phyloP scores from a whole-genome alignment of 2,329 filamentous ascomycete species.

The Diaporthe ilicicola region DNA sequence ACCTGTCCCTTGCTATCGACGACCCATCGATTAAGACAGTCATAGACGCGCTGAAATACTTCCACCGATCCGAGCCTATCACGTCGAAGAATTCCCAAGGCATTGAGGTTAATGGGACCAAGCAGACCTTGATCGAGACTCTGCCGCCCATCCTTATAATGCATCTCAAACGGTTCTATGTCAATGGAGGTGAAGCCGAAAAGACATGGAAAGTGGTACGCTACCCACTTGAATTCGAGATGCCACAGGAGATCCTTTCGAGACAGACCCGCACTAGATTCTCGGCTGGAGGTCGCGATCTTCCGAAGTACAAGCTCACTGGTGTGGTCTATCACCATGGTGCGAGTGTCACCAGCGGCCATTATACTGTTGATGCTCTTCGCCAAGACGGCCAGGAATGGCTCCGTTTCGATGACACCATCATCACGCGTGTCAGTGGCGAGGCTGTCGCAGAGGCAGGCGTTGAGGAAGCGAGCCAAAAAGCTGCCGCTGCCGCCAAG shows the following conservation, averaged over 20 bases:
- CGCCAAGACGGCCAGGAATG: slow-evolving; percentile 95
- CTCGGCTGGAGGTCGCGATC: slow-evolving; percentile 68
- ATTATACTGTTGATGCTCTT: slow-evolving; percentile 97
- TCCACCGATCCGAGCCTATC: slow-evolving; percentile 85
- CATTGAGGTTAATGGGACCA: slow-evolving; percentile 80
- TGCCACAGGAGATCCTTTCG: slow-evolving; percentile 89
- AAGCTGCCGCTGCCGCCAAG: slow-evolving; percentile 73
- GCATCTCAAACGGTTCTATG: slow-evolving; percentile 93
- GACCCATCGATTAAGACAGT: slow-evolving; percentile 89
- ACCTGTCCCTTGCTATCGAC: slow-evolving; percentile 93
- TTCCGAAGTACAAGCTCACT: slow-evolving; percentile 86
- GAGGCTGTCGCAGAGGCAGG: slow-evolving; percentile 91
- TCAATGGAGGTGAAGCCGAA: slow-evolving; percentile 74
- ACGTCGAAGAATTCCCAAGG: slow-evolving; percentile 87
- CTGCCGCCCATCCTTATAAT: slow-evolving; percentile 91
- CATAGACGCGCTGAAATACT: slow-evolving; percentile 83
- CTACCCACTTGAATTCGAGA: slow-evolving; percentile 93
- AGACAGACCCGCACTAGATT: slow-evolving; percentile 73
- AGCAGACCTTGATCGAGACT: slow-evolving; percentile 93
- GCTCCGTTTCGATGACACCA: slow-evolving; percentile 94
- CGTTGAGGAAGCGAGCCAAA: slow-evolving; percentile 75
- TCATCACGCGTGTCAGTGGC: slow-evolving; percentile 83
- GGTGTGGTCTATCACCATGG: slow-evolving; percentile 97
- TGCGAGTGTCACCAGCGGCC: slow-evolving; percentile 93
- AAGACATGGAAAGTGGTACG: slow-evolving; percentile 99